Evolutionary conservation across 2,329 filamentous ascomycete species (phyloP), one percentile per base, ranked within the genome.

Genomic region (Dactylonectria macrodidyma): DNA sequence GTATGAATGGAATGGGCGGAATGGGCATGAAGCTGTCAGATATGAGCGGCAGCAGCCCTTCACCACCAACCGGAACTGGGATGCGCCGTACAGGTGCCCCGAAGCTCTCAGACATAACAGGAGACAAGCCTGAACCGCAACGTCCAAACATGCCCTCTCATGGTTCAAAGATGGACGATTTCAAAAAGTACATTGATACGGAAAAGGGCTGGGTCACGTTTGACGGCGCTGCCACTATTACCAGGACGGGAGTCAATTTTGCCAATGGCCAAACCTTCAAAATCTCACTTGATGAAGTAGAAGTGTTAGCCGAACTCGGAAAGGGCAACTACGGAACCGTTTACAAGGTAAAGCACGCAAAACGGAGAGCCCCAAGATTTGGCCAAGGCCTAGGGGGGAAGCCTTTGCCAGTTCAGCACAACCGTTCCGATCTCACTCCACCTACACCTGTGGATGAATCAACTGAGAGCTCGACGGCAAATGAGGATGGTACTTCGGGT

Each of bases 301-400:
- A 98, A 75, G 95, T 94, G 1, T 79, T 98, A 65, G 94, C 95
- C 69, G 96, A 99, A 83, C 85, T 99, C 12, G 96, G 96, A 54
- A 99, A 98, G 82, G 96, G 96, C 47, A 99, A 99, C 80, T 99
- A 99, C 76, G 96, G 96, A 67, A 98, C 95, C 1, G 96, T 99
- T 4, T 98, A 97, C 87, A 98, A 96, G 81, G 96, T 98, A 65
- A 90, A 92, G 75, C 96, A 99, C 82, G 90, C 93, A 64, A 91
- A 94, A 76, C 87, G 87, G 12, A 81, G 82, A 58, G 81, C 84
- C 19, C 88, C 88, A 1, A 85, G 89, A 41, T 90, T 91, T 67
- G 88, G 90, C 1, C 84, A 86, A 58, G 89, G 90, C 26, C 79
- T 91, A 19, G 85, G 85, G 36, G 83, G 85, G 70, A 88, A 86